Conservation (phyloP, 208 protist species). For the Leishmania guyanensis region DNA sequence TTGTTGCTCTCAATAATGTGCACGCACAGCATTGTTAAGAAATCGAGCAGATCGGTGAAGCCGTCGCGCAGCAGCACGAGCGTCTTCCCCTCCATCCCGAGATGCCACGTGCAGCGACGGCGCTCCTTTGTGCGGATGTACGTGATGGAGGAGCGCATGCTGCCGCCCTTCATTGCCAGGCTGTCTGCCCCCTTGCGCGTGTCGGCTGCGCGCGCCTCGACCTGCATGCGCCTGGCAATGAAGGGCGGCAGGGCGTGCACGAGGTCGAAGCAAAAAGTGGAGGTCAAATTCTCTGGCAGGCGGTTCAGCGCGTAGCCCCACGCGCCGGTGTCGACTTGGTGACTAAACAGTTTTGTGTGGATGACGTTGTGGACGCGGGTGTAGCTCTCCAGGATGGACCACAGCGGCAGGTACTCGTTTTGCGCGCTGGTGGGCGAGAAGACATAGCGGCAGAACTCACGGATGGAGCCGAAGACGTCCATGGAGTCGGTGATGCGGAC, state of each 20-base stretch:
- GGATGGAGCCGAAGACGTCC: constrained; percentile 78
- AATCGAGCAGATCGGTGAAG: constrained; percentile 89
- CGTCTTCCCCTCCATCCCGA: constrained; percentile 88
- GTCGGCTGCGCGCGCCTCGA: constrained; percentile 66
- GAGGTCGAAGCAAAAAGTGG: constrained; percentile 86
- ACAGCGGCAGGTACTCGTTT: constrained; percentile 85
- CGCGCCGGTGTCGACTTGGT: constrained; percentile 79
- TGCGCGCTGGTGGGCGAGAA: constrained; percentile 61
- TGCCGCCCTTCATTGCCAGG: constrained; percentile 5
- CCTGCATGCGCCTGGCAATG: constrained; percentile 77
- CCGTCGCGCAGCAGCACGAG: constrained; percentile 87
- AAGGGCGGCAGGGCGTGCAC: constrained; percentile 80
- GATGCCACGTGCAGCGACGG: constrained; percentile 84
- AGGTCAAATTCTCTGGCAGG: constrained; percentile 75
- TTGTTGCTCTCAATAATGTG: constrained; percentile 93
- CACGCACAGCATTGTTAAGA: constrained; percentile 87
- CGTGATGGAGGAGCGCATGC: constrained; percentile 48
- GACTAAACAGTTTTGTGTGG: constrained; percentile 78
- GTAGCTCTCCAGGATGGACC: constrained; percentile 83
- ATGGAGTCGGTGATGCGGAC: constrained; percentile 51
- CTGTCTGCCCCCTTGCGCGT: constrained; percentile 46
- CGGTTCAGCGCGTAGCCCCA: constrained; percentile 88
- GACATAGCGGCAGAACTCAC: constrained; percentile 81
- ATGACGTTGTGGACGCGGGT: constrained; percentile 85
- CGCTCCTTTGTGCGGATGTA: constrained; percentile 85